Conservation (phyloP, 2,329 filamentous ascomycete genomes). For the Coleophoma crateriformis region DNA sequence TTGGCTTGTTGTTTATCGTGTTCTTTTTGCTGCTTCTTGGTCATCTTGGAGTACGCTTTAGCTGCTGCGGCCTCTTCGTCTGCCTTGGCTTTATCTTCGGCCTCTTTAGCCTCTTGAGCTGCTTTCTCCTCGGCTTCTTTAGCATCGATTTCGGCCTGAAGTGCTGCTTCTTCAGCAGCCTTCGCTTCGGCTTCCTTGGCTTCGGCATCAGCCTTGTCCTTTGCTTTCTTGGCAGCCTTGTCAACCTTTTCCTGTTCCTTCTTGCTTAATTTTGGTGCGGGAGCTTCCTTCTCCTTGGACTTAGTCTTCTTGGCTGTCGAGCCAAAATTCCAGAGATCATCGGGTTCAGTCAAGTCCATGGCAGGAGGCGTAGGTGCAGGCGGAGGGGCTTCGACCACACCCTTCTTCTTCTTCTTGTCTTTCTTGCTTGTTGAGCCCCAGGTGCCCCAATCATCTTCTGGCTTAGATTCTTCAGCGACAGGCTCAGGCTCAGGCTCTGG, state of each 20-base stretch:
- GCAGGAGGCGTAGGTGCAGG: constrained; percentile 42
- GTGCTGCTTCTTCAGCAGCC: constrained; percentile 25
- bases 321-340: constrained; percentile 31
- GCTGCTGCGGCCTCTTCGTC: constrained; percentile 23
- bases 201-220: constrained; percentile 40
- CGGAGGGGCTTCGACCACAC: constrained; percentile 37
- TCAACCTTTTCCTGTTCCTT: constrained; percentile 44
- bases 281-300: constrained; percentile 33
- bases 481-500: constrained; percentile 25
- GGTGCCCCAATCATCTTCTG: constrained; percentile 38
- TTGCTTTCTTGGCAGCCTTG: constrained; percentile 43
- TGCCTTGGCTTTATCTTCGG: constrained; percentile 28
- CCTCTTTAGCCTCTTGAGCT: constrained; percentile 36
- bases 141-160: constrained; percentile 34
- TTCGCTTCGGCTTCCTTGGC: constrained; percentile 24
- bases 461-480: constrained; percentile 2
- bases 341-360: constrained; percentile 39
- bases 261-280: constrained; percentile 31
- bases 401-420: constrained; percentile 34
- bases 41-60: constrained; percentile 22
- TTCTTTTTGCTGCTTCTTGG: constrained; percentile 7
- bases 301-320: constrained; percentile 31
- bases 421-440: constrained; percentile 41
- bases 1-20: constrained; percentile 11
- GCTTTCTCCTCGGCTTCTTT: constrained; percentile 30